phyloP scores from a whole-genome alignment of 345 rosid species.

The Citropsis articulata region DNA sequence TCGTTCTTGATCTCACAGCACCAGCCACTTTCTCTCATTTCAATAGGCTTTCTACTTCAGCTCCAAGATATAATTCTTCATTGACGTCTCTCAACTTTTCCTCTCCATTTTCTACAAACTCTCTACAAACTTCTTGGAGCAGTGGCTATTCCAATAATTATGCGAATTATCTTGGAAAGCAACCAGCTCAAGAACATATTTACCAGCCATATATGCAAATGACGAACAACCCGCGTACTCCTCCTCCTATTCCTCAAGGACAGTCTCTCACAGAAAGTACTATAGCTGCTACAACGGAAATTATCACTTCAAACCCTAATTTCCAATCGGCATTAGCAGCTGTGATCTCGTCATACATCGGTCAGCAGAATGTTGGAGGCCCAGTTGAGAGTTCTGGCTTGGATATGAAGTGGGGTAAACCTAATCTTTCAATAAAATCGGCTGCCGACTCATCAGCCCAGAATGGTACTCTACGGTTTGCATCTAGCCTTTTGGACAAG shows the following conservation, averaged over 20 bases:
- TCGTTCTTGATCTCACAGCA: slow-evolving; percentile 62
- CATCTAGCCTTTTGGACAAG: slow-evolving; percentile 17
- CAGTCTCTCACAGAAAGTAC: slow-evolving; percentile 19
- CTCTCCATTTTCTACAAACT: slow-evolving; percentile 9
- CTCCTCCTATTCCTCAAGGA: background rate
- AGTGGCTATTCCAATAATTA: slow-evolving; percentile 1
- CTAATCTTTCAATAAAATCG: background rate
- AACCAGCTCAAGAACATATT: background rate
- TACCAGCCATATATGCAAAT: slow-evolving; percentile 15
- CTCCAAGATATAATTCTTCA: slow-evolving; percentile 26
- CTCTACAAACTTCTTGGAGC: background rate
- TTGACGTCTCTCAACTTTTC: slow-evolving; percentile 40
- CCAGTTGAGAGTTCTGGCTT: slow-evolving; percentile 14
- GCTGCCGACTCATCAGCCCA: background rate
- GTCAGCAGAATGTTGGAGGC: slow-evolving; percentile 5
- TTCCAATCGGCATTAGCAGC: slow-evolving; percentile 38
- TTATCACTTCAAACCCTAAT: slow-evolving; percentile 31
- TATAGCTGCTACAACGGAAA: slow-evolving; percentile 32
- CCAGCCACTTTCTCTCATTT: slow-evolving; percentile 21
- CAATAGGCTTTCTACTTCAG: slow-evolving; percentile 8
- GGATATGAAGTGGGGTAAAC: slow-evolving; percentile 15
- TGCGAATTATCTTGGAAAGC: slow-evolving; percentile 9
- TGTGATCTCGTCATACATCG: slow-evolving; percentile 31
- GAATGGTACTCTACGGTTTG: slow-evolving; percentile 3
- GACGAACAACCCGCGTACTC: slow-evolving; percentile 20